phyloP scores from a whole-genome alignment of 2,329 filamentous ascomycete genomes.

The Anthostomella pinea region DNA sequence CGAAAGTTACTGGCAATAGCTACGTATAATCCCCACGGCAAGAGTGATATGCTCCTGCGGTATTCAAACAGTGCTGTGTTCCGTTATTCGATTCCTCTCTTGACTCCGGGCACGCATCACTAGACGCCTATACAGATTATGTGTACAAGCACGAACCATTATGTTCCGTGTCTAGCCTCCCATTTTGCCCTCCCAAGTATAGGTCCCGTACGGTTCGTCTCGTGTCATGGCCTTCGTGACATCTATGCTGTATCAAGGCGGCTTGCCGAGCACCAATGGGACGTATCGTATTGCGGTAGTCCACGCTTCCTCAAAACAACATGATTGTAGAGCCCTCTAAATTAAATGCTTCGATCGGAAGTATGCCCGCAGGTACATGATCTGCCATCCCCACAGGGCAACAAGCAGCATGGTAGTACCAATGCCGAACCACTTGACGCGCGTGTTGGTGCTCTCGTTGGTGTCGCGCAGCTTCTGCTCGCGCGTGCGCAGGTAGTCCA shows the following conservation, averaged over 20 bases:
- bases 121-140: slow-evolving; percentile 29
- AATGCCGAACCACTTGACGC: slow-evolving; percentile 98
- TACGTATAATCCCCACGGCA: too few relatives aligned
- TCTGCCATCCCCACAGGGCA: slow-evolving; percentile 91
- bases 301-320: slow-evolving; percentile 7
- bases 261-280: too few relatives aligned
- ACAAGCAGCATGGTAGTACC: slow-evolving; percentile 89
- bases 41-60: neutral
- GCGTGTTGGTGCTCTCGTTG: slow-evolving; percentile 98
- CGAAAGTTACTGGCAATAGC: slow-evolving; percentile 1
- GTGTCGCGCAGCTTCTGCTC: slow-evolving; percentile 97
- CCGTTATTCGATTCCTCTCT: slow-evolving; percentile 19
- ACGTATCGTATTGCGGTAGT: too few relatives aligned
- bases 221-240: slow-evolving; percentile 11
- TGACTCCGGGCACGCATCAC: slow-evolving; percentile 18
- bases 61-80: slow-evolving; percentile 5
- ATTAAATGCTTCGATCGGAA: slow-evolving; percentile 64
- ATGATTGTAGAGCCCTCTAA: too few relatives aligned
- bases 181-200: slow-evolving; percentile 12
- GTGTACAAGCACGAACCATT: slow-evolving; percentile 28
- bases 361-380: slow-evolving; percentile 95
- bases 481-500: slow-evolving; percentile 87
- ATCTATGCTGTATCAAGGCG: slow-evolving; percentile 5
- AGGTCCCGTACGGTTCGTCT: too few relatives aligned
- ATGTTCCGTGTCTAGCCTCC: slow-evolving; percentile 15